Base-by-base conservation (phyloP, 306 rosid genomes). In the Abrus pulchellus region DNA sequence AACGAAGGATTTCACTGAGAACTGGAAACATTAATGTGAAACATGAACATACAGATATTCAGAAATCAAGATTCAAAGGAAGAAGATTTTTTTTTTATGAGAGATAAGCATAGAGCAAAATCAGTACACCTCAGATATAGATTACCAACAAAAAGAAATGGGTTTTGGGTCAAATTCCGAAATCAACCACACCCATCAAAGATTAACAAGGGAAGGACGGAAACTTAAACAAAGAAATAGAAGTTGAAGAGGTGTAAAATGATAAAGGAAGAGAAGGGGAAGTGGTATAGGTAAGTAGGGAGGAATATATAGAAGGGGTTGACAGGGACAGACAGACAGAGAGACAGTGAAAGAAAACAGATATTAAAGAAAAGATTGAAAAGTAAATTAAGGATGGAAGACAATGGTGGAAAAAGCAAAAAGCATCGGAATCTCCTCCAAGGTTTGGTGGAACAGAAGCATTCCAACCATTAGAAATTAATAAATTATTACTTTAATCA, bases 1-100 rank as follows among this genome's bases (percentile, higher is more conserved):
- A 93, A 78, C 78, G 97, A 52, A 91, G 92, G 83, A 93, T 86
- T 90, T 93, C 98, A 88, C 91, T 86, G 59, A 91, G 87, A 82
- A 93, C 90, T 5, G 97, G 87, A 92, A 89, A 90, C 97, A 91
- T 93, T 62, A 90, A 86, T 84, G 28, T 86, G 80, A 85, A 84
- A 87, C 85, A 84, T 85, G 11, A 66, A 88, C 52, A 81, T 57
- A 75, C 34, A 68, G 13, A 78, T 3, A 34, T 55, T 54, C 70
- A 74, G 9, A 82, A 88, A 84, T 83, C 86, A 44, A 77, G 80
- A 70, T 70, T 41, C 67, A 75, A 55, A 41, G 60, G 5, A 1
- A 49, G 20, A 1, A 49, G 12, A 0, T 20, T 20, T 20, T 20
- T 20, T 20, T 20, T 20, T 20, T 20, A 20, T 20, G 20, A 20